phyloP scores from a whole-genome alignment of 768 basidiomycete genomes.

The Cantharellus anzutake region DNA sequence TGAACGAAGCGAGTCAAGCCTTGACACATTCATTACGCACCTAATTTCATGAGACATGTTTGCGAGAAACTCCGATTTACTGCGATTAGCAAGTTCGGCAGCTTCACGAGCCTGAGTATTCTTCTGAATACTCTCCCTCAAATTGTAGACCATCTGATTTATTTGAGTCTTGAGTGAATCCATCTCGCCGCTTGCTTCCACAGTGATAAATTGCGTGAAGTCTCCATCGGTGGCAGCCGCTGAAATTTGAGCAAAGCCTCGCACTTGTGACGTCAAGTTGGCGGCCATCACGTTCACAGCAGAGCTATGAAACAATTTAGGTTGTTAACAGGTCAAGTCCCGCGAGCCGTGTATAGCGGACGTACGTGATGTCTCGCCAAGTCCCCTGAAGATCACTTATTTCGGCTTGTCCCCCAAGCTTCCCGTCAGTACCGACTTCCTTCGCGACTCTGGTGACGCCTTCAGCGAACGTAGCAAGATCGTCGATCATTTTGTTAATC shows the following conservation, averaged over 20 bases:
- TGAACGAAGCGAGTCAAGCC: background rate
- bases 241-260: conserved; percentile 96
- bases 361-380: conserved; percentile 97
- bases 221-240: conserved; percentile 98
- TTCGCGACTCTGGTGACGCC: conserved; percentile 90
- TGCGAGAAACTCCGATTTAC: conserved; percentile 94
- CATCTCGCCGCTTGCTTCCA: conserved; percentile 97
- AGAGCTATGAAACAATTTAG: conserved; percentile 28
- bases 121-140: conserved; percentile 94
- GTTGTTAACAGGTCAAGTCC: too few relatives aligned
- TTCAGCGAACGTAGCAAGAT: conserved; percentile 47
- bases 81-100: conserved; percentile 92
- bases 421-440: conserved; percentile 98
- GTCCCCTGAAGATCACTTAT: conserved; percentile 94
- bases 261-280: conserved; percentile 93
- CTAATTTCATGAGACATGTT: conserved; percentile 97
- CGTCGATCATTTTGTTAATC: conserved; percentile 78
- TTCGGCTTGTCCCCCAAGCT: conserved; percentile 92
- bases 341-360: conserved; percentile 8
- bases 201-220: conserved; percentile 97
- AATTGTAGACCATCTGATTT: conserved; percentile 97
- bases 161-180: conserved; percentile 98
- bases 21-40: conserved; percentile 24
- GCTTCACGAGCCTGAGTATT: conserved; percentile 95
- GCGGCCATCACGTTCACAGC: conserved; percentile 98